Evolutionary conservation across 2,329 filamentous ascomycete species (phyloP), one percentile per base, ranked within the genome.

Genomic region (Trichoderma hamatum): DNA sequence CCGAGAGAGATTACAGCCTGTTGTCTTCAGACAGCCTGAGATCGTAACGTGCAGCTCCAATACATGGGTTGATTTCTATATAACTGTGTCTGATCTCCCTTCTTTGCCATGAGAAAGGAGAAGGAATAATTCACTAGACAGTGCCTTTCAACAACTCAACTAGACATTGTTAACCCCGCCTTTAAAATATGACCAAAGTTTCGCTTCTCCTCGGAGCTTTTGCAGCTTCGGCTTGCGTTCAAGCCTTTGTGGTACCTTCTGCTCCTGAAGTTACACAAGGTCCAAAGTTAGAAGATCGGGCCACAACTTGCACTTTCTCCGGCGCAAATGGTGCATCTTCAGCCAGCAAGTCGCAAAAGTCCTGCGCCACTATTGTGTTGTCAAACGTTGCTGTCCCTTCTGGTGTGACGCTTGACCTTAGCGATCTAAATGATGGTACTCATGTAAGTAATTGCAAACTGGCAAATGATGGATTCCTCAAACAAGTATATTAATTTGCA

Each of bases 311-410:
- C 26, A 66, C 63, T 6, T 66, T 66, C n/a, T 58, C 63, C 14
- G 63, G 63, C 13, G 43, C 63, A 16, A 66, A 34, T 49, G 63
- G 63, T 11, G 63, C 63, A 16, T 58, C 63, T 49, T 66, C 52
- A 21, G 63, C 63, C 9, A 66, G 63, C 34, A 66, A 66, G n/a
- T 66, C 63, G 19, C 63, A 66, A 4, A 66, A 66, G 11, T 66
- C 63, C 1, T 66, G 63, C 52, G 63, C 63, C 4, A 66, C 63
- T 3, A 66, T 66, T 10, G 63, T 66, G 28, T 21, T 66, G 5
- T 66, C 63, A 13, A 66, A 66, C 19, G 63, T 66, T 21, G 63
- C 63, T 19, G 63, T 66, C n/a, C 63, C 63, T 30, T 66, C 63
- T 6, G 63, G 63, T 2, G 63, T 66, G 26, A 66, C 63, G 13